These are phyloP conservation scores for Wickerhamomyces tratensis DNA, from an alignment of 805 yeast genomes.

Conservation along the genomic window DNA sequence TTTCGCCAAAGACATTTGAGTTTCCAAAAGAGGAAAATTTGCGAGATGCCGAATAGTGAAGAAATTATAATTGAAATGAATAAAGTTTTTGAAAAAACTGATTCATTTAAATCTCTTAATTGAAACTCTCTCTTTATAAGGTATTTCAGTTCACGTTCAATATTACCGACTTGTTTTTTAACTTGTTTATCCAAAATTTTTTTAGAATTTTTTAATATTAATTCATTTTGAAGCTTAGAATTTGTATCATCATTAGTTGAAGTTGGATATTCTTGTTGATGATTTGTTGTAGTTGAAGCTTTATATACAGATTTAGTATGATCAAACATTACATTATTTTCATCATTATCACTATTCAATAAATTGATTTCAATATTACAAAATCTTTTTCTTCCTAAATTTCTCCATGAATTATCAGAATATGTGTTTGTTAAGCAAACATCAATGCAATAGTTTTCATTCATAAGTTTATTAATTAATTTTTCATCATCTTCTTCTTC, in stretches of 20 bases:
- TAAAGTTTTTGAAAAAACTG: conserved; percentile 4
- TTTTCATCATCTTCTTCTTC: too few relatives aligned
- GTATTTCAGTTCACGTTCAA: conserved; percentile 1
- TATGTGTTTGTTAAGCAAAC: conserved; percentile 22
- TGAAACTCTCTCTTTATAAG: conserved; percentile 8
- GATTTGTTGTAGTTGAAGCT: too few relatives aligned
- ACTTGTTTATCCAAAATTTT: not conserved
- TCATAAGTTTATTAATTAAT: too few relatives aligned
- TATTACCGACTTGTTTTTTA: not conserved
- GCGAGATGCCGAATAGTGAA: conserved; percentile 6
- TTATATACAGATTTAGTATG: conserved; percentile 2
- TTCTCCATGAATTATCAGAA: conserved; percentile 25
- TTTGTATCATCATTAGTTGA: not conserved
- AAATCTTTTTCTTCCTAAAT: conserved; percentile 12
- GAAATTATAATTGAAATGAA: conserved; percentile 5
- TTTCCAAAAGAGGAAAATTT: conserved; percentile 2
- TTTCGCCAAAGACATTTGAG: not conserved
- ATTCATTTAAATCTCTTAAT: conserved; percentile 13
- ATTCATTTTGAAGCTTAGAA: conserved; percentile 3
- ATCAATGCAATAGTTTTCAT: conserved; percentile 3
- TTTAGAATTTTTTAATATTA: not conserved
- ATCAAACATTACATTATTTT: conserved; percentile 1
- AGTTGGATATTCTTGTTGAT: too few relatives aligned
- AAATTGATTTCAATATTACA: not conserved
- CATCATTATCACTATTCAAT: not conserved